Evolutionary conservation across 805 yeast species (phyloP).

Genomic region (Schwanniomyces polymorphus): DNA sequence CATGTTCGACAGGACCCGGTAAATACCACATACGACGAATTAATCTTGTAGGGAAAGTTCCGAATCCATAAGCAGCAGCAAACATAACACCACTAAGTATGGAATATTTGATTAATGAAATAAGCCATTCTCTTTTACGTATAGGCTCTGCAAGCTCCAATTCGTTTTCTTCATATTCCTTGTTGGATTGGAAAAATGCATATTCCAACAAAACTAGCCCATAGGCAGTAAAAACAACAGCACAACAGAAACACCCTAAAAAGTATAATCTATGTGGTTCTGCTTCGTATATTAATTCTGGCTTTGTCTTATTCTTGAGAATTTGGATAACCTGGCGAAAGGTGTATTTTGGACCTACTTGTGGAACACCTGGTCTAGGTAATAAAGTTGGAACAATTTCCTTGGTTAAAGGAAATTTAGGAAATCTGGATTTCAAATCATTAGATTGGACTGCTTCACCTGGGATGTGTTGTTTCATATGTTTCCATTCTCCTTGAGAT

Average conservation of each 20-base stretch:
- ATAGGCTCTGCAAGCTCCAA: slow-evolving; percentile 45
- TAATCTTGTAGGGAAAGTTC: slow-evolving; percentile 63
- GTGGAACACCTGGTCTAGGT: slow-evolving; percentile 78
- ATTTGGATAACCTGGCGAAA: slow-evolving; percentile 63
- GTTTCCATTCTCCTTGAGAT: slow-evolving; percentile 40
- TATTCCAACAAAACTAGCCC: slow-evolving; percentile 61
- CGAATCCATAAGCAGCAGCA: slow-evolving; percentile 27
- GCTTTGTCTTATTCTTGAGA: slow-evolving; percentile 53
- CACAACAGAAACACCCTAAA: slow-evolving; percentile 65
- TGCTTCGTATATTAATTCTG: slow-evolving; percentile 78
- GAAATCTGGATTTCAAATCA: slow-evolving; percentile 57
- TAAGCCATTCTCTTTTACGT: slow-evolving; percentile 38
- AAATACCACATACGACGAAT: slow-evolving; percentile 76
- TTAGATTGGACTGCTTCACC: slow-evolving; percentile 49
- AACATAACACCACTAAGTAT: slow-evolving; percentile 27
- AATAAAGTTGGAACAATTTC: slow-evolving; percentile 65
- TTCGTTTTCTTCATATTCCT: slow-evolving; percentile 53
- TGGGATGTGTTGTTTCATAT: slow-evolving; percentile 52
- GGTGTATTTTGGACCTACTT: slow-evolving; percentile 55
- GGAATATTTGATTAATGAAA: slow-evolving; percentile 27
- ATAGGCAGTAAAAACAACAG: slow-evolving; percentile 68
- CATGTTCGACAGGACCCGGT: slow-evolving; percentile 57
- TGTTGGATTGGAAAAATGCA: slow-evolving; percentile 51
- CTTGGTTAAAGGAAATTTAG: slow-evolving; percentile 63
- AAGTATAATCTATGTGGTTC: slow-evolving; percentile 82